These are phyloP conservation scores for Pythium myriotylum DNA, from an alignment of 352 stramenopile species.

Conservation along the genomic window DNA sequence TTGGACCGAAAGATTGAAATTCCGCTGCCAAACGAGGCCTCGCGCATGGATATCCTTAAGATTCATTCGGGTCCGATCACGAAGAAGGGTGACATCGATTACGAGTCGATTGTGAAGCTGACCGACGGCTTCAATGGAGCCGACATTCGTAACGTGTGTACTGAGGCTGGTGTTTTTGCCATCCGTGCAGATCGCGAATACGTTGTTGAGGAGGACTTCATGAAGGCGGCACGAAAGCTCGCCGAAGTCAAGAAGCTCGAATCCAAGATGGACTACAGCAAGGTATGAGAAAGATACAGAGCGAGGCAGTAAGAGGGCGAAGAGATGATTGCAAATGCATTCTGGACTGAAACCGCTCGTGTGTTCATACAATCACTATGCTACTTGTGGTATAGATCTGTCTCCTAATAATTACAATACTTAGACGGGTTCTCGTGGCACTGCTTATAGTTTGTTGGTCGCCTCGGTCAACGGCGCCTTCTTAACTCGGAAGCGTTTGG, in stretches of 20 bases:
- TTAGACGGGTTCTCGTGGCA: background rate
- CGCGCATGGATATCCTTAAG: slow-evolving; percentile 99
- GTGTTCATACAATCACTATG: slow-evolving; percentile 18
- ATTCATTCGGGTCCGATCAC: slow-evolving; percentile 98
- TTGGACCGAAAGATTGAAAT: slow-evolving; percentile 99
- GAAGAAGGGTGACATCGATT: slow-evolving; percentile 99
- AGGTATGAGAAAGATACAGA: slow-evolving; percentile 90
- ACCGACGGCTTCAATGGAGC: slow-evolving; percentile 99
- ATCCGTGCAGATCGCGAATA: slow-evolving; percentile 99
- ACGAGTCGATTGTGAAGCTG: slow-evolving; percentile 99
- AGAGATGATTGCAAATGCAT: slow-evolving; percentile 1
- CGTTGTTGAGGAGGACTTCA: slow-evolving; percentile 99
- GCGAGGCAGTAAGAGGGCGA: background rate
- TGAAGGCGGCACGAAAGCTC: slow-evolving; percentile 99
- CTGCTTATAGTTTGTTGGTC: slow-evolving; percentile 27
- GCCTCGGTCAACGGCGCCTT: slow-evolving; percentile 26
- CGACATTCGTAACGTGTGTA: slow-evolving; percentile 99
- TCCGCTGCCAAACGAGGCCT: slow-evolving; percentile 98
- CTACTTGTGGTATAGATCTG: slow-evolving; percentile 4
- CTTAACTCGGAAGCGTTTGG: slow-evolving; percentile 24
- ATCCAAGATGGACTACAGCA: slow-evolving; percentile 99
- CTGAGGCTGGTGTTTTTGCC: slow-evolving; percentile 96
- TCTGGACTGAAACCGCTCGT: background rate
- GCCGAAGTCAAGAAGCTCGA: slow-evolving; percentile 99
- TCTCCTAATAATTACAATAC: slow-evolving; percentile 34